Evolutionary conservation across 2,329 filamentous ascomycete species (phyloP), one percentile per base, ranked within the genome.

Genomic region (Xylariaceae sp.): DNA sequence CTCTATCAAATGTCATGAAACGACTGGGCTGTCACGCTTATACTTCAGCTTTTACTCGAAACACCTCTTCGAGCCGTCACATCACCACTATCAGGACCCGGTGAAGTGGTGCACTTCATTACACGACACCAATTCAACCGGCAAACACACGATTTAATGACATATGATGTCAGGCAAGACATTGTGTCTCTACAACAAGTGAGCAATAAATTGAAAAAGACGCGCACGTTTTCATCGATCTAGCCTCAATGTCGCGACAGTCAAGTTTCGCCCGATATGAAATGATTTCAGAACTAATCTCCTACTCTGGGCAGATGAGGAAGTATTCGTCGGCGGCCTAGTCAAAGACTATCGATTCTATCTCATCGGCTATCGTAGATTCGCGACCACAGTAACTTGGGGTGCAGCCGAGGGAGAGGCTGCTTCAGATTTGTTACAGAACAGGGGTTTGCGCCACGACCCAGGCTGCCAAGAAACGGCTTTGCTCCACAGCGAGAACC

Each of bases 341-440:
- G n/a, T n/a, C n/a, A n/a, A n/a, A n/a, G n/a, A n/a, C n/a, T n/a
- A n/a, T n/a, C n/a, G n/a, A n/a, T n/a, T n/a, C n/a, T n/a, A n/a
- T n/a, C n/a, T n/a, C n/a, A n/a, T n/a, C n/a, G n/a, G n/a, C n/a
- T n/a, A n/a, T n/a, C n/a, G n/a, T n/a, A n/a, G n/a, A n/a, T n/a
- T 52, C 44, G 44, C 23, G 33, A 39, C 43, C 43, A 33, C 21
- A 16, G 37, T 45, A 16, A 16, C 24, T 16, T 21, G 17, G 40
- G 47, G 19, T 43, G 33, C 44, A 51, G 51, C 41, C 53, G 53
- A 55, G 37, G 45, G 43, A 45, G 48, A 33, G 8, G 43, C 11
- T 69, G 68, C 67, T 57, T 70, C 68, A 70, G 63, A 54, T 66
- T 53, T 63, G 68, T 69, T 64, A 65, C 67, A 70, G 62, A 58